phyloP scores from a whole-genome alignment of 202 grass and related monocot species.

The Bolboschoenoplectus hybrid region DNA sequence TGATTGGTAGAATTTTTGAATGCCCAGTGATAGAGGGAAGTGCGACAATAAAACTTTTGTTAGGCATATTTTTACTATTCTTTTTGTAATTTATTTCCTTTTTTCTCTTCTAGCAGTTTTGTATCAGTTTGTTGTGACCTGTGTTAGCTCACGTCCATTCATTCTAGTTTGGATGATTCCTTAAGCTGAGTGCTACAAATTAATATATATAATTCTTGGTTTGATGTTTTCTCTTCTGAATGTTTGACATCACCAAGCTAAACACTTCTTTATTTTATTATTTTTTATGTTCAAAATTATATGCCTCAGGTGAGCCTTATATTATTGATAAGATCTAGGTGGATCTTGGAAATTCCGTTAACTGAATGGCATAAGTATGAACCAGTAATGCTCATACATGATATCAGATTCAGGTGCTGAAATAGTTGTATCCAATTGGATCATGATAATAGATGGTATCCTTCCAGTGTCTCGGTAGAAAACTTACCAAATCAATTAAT shows the following conservation, averaged over 20 bases:
- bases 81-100: constrained; percentile 34
- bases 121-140: background rate
- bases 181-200: background rate
- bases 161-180: background rate
- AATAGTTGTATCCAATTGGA: background rate
- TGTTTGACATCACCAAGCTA: background rate
- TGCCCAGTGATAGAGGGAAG: constrained; percentile 4
- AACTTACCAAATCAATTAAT: too few relatives aligned
- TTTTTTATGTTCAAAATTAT: background rate
- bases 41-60: background rate
- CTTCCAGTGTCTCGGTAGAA: too few relatives aligned
- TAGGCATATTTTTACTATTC: constrained; percentile 33
- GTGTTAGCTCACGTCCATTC: background rate
- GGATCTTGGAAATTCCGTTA: background rate
- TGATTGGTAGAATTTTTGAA: constrained; percentile 49
- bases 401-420: background rate
- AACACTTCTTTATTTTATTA: background rate
- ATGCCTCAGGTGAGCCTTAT: background rate
- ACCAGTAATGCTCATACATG: background rate
- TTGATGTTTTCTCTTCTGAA: background rate
- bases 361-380: background rate
- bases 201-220: background rate
- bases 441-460: background rate
- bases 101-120: constrained; percentile 4
- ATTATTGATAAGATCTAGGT: background rate